A percentile compares a stretch with the other conserved stretches of the same genome.
These are phyloP conservation scores for Colletotrichum acutatum DNA, from an alignment of 2,329 filamentous ascomycete species.

Conservation along the genomic window DNA sequence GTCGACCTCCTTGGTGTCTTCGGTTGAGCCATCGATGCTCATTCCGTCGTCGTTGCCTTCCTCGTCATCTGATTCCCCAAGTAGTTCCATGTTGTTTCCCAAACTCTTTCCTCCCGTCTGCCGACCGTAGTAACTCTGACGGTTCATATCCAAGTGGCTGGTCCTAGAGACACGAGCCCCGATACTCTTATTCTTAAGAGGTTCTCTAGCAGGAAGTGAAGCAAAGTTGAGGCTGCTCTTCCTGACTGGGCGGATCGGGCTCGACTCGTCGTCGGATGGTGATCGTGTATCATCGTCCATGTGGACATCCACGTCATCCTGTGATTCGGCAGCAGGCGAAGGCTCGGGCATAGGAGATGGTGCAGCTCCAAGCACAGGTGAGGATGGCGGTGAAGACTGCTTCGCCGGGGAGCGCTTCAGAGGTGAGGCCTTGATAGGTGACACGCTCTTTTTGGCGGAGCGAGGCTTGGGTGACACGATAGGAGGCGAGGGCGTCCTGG, in stretches of 20 bases:
- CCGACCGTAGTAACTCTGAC: slow-evolving; percentile 79
- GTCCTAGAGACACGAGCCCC: slow-evolving; percentile 78
- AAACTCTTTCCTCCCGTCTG: slow-evolving; percentile 80
- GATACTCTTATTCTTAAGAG: slow-evolving; percentile 86
- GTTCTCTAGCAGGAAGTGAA: slow-evolving; percentile 89
- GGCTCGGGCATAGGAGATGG: slow-evolving; percentile 16
- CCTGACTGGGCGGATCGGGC: slow-evolving; percentile 79
- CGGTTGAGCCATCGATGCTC: slow-evolving; percentile 59
- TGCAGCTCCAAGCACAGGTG: slow-evolving; percentile 5
- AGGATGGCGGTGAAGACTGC: slow-evolving; percentile 34
- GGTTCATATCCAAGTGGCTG: slow-evolving; percentile 80
- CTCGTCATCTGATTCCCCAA: slow-evolving; percentile 56
- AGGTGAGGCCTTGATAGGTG: slow-evolving; percentile 38
- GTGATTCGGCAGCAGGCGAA: slow-evolving; percentile 6
- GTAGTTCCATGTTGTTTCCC: slow-evolving; percentile 57
- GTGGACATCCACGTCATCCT: slow-evolving; percentile 40
- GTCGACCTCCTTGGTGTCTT: slow-evolving; percentile 58
- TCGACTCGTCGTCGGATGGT: slow-evolving; percentile 73
- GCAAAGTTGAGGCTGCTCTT: slow-evolving; percentile 98
- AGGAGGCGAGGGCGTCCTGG: slow-evolving; percentile 9
- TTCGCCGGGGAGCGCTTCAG: slow-evolving; percentile 39
- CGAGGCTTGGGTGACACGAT: slow-evolving; percentile 36
- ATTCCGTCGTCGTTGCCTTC: slow-evolving; percentile 64
- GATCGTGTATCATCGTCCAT: slow-evolving; percentile 63
- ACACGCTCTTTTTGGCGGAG: slow-evolving; percentile 39